Evolutionary conservation across 1,139 yeast species (phyloP).

Genomic region (Yamadazyma friedrichii): DNA sequence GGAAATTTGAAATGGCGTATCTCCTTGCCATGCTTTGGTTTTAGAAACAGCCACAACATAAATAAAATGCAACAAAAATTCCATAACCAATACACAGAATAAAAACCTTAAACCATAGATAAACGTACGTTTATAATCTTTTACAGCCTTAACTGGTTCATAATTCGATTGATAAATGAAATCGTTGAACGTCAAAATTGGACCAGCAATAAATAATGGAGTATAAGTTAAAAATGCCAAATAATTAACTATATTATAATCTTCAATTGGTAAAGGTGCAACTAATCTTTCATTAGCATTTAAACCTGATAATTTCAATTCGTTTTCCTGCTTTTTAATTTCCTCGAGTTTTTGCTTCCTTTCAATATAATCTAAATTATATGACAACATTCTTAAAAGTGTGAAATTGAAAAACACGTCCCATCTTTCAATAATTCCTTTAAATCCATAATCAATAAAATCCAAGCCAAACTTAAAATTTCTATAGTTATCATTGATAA

Average conservation of each 20-base stretch:
- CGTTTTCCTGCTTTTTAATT: conserved; percentile 13
- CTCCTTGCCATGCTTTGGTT: conserved; percentile 86
- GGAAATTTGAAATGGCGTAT: conserved; percentile 87
- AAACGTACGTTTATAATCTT: conserved; percentile 47
- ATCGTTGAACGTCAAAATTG: conserved; percentile 89
- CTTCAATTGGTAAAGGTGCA: conserved; percentile 59
- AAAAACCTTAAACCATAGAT: conserved; percentile 66
- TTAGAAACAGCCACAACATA: conserved; percentile 92
- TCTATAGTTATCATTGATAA: conserved; percentile 70
- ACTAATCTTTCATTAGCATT: conserved; percentile 69
- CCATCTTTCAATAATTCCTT: conserved; percentile 87
- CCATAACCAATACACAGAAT: conserved; percentile 84
- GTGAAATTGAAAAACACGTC: conserved; percentile 94
- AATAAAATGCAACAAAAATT: conserved; percentile 77
- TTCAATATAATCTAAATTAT: conserved; percentile 71
- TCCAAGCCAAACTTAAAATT: conserved; percentile 52
- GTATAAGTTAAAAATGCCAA: conserved; percentile 78
- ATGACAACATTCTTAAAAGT: conserved; percentile 78
- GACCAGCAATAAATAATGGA: conserved; percentile 94
- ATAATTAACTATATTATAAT: conserved; percentile 64
- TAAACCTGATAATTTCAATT: conserved; percentile 18
- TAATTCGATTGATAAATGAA: conserved; percentile 69
- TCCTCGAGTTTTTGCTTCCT: conserved; percentile 23
- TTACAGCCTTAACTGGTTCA: conserved; percentile 38
- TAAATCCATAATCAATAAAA: conserved; percentile 55